Evolutionary conservation across 352 stramenopile genomes (phyloP), one percentile per base, ranked within the genome.

Genomic region (Globisporangium canariense): DNA sequence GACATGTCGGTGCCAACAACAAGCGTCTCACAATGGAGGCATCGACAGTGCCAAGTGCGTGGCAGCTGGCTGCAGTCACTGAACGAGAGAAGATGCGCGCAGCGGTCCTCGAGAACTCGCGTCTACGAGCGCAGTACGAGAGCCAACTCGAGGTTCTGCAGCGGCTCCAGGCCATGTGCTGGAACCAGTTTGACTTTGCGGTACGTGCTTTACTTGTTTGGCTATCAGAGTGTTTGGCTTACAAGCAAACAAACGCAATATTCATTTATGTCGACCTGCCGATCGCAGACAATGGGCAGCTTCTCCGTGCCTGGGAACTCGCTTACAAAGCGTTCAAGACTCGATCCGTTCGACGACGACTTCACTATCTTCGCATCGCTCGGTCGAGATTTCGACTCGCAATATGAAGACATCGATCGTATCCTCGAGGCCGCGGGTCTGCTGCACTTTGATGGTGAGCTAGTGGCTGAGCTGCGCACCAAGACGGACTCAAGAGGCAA

Each of bases 101-200:
- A 22, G 72, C 74, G 30, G 62, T 68, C 63, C 47, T 70, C 20
- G 64, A 81, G 51, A 81, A 81, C 64, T 65, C 67, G 64, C 65
- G 71, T 0, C 60, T 81, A 5, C 65, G 71, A 1, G 32, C 41
- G 1, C 64, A 77, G 54, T 70, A 65, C 40, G 74, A 81, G 66
- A 63, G 70, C 51, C 74, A 81, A 53, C 66, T 81, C 1, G 63
- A 64, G 28, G 64, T 75, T 4, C 58, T 75, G 4, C 73, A 78
- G 47, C 54, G 77, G 40, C 69, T 79, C 14, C 66, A 81, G 56
- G 60, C 64, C 4, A 69, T 69, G 36, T 71, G 74, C 45, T 58
- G 64, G 30, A 74, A 68, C 45, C 57, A 62, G 18, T 41, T 43
- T 20, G 49, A 54, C 10, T 43, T 50, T 32, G 43, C 43, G 57